Percentiles rank a stretch among this genome's conserved stretches.
Evolutionary conservation across 176 grass and related monocot genomes (phyloP).

Genomic region (Microstegium vimineum): DNA sequence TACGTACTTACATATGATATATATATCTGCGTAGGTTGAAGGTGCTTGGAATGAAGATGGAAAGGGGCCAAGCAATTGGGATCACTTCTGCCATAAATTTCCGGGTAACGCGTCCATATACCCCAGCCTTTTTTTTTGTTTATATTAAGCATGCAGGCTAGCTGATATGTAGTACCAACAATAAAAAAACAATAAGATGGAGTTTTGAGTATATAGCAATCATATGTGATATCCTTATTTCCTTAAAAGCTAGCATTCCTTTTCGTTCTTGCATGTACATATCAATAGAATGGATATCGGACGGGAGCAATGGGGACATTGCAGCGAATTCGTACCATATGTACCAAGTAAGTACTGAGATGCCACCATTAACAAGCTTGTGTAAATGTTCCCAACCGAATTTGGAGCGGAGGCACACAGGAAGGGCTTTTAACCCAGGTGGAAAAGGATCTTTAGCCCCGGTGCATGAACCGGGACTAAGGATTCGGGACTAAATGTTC

Average conservation of each 20-base stretch:
- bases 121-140: background rate
- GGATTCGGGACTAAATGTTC: too few relatives aligned
- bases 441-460: too few relatives aligned
- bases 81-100: constrained; percentile 3
- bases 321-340: constrained; percentile 1
- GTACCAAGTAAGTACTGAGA: background rate
- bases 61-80: constrained; percentile 7
- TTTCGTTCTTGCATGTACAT: background rate
- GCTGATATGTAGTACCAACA: too few relatives aligned
- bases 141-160: background rate
- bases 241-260: too few relatives aligned
- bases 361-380: background rate
- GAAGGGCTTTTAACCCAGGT: too few relatives aligned
- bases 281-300: background rate
- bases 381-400: too few relatives aligned
- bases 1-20: background rate
- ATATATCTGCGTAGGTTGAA: background rate
- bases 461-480: too few relatives aligned
- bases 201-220: background rate
- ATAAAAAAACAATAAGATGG: background rate
- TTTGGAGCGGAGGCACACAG: too few relatives aligned
- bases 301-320: background rate
- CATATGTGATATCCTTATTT: background rate
- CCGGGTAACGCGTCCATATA: background rate
- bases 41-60: constrained; percentile 3